These are phyloP conservation scores for Elsinoe fawcettii DNA, from an alignment of 2,329 filamentous ascomycete genomes.

Conservation along the genomic window DNA sequence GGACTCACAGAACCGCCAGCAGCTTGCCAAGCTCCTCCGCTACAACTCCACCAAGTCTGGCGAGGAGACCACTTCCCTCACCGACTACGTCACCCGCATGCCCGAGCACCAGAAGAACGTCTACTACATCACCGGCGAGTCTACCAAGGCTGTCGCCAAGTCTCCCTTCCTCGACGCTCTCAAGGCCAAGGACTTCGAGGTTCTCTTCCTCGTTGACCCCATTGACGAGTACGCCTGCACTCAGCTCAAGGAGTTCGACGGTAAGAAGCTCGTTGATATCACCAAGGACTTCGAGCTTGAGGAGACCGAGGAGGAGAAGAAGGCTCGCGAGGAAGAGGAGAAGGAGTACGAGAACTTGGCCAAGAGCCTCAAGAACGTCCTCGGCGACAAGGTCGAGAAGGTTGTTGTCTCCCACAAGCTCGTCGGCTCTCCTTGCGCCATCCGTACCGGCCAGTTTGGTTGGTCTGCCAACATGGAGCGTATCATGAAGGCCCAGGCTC, in stretches of 20 bases:
- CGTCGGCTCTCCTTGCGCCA: slow-evolving; percentile 86
- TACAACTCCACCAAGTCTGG: slow-evolving; percentile 99
- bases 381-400: slow-evolving; percentile 99
- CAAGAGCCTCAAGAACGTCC: slow-evolving; percentile 98
- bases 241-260: slow-evolving; percentile 99
- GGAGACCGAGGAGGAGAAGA: slow-evolving; percentile 99
- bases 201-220: slow-evolving; percentile 97
- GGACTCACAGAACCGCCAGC: slow-evolving; percentile 90
- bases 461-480: slow-evolving; percentile 99
- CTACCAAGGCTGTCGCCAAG: slow-evolving; percentile 93
- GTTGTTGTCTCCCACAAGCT: slow-evolving; percentile 99
- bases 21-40: slow-evolving; percentile 94
- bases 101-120: slow-evolving; percentile 99
- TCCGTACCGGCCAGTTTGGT: slow-evolving; percentile 98
- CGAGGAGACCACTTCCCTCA: slow-evolving; percentile 87
- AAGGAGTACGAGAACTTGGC: slow-evolving; percentile 94
- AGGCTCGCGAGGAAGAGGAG: slow-evolving; percentile 86
- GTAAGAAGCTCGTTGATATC: slow-evolving; percentile 99
- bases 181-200: slow-evolving; percentile 99
- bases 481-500: slow-evolving; percentile 99
- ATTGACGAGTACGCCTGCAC: slow-evolving; percentile 99
- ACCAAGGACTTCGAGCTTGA: slow-evolving; percentile 99
- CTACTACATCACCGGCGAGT: slow-evolving; percentile 99
- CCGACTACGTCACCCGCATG: slow-evolving; percentile 99
- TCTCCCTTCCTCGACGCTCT: slow-evolving; percentile 98